Evolutionary conservation across 192 early-diverging fungal genomes (phyloP), one percentile per base, ranked within the genome.

Genomic region (Entrophospora sp.): DNA sequence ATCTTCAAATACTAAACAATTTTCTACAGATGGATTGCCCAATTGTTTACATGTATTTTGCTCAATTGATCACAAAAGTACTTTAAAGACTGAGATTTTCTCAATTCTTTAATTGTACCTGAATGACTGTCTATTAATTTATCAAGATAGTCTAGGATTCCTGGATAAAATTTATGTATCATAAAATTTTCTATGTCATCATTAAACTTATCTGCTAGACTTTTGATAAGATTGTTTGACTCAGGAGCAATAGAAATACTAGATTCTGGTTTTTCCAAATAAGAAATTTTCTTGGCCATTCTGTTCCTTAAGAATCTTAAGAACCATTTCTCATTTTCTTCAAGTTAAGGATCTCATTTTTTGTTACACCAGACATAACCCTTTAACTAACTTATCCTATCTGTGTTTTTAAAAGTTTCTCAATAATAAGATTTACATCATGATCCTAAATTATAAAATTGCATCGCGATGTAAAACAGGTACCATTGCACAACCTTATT

Each of bases 1-100:
- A 62, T 98, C 94, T 72, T 98, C 96, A 86, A 98, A 98, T 25
- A 98, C 93, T 37, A 98, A 79, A 61, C 88, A 89, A 6, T 84
- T 77, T 4, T 77, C 73, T 2, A 75, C 68, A 38, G 71, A 70
- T 22, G 65, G 66, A 53, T 66, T 71, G 36, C 89, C 84, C 13
- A 89, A 49, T 63, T 69, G 10, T 55, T 34, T 13, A 48, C 20
- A 24, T n/a, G 10, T 48, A 48, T 48, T 24, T 48, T 48, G 18
- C 25, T 24, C 10, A 48, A 48, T 48, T 48, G 16, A 24, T 48
- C 18, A 48, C 20, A 48, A 20, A 48, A 24, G 4, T 22, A 8
- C 10, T 22, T 48, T 48, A 48, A 48, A 48, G 22, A 24, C n/a
- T n/a, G n/a, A n/a, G n/a, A n/a, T 22, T n/a, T 22, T 48, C 45